A percentile compares a stretch with the other conserved stretches of the same genome.
phyloP scores from a whole-genome alignment of 2,329 filamentous ascomycete genomes.

The Lecanicillium sp. region DNA sequence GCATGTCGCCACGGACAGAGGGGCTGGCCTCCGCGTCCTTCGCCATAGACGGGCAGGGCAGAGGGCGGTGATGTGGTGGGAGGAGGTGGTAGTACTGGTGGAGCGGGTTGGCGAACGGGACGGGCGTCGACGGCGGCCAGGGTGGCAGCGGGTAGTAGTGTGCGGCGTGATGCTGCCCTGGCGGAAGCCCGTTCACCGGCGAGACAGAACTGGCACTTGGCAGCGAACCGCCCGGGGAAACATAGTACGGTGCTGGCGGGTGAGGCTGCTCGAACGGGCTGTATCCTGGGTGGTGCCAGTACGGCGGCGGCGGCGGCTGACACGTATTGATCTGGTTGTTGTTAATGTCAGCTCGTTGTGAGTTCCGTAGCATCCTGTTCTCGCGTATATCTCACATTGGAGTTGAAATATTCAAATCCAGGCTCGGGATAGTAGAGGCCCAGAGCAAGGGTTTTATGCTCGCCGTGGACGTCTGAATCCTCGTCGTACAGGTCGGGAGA shows the following conservation, averaged over 20 bases:
- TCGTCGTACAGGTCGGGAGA: slow-evolving; percentile 1
- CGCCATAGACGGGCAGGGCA: too few species aligned
- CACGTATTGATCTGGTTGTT: too few species aligned
- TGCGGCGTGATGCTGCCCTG: not conserved
- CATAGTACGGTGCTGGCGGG: too few species aligned
- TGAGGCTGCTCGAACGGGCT: too few species aligned
- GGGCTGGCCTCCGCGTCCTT: not conserved
- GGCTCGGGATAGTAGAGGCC: too few species aligned
- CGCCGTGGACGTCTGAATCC: not conserved
- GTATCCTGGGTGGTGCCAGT: too few species aligned
- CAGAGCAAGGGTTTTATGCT: not conserved
- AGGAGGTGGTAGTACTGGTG: not conserved
- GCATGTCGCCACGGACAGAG: not conserved
- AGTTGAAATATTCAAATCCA: not conserved
- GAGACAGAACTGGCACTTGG: not conserved
- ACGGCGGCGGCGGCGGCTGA: too few species aligned
- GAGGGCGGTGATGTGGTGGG: not conserved
- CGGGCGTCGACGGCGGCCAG: not conserved
- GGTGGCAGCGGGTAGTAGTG: not conserved
- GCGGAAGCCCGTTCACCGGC: not conserved
- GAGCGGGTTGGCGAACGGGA: not conserved
- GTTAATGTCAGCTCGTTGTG: too few species aligned
- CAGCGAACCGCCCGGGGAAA: too few species aligned
- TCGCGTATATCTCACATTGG: too few species aligned
- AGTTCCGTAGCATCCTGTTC: too few species aligned